Percentiles rank a stretch among this genome's conserved stretches.
Evolutionary conservation across 2,329 filamentous ascomycete species (phyloP).

Genomic region (Trichophaea hybrida): DNA sequence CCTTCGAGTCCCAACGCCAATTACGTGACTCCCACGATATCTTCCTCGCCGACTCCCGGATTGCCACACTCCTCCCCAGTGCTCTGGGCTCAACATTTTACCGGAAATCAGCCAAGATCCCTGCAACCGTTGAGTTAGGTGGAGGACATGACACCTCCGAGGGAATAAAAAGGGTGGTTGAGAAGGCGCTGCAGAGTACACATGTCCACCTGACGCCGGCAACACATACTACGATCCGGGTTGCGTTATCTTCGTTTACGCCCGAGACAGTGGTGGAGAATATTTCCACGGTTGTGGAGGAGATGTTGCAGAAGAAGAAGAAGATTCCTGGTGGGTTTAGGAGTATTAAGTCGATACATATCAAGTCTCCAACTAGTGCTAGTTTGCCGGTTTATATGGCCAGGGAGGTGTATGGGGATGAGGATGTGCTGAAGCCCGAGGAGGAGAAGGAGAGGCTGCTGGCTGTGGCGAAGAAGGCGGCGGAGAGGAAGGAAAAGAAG

Average conservation of each 20-base stretch:
- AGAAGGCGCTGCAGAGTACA: conserved; percentile 54
- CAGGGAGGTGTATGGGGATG: conserved; percentile 76
- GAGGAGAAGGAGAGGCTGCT: conserved; percentile 30
- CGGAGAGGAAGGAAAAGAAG: conserved; percentile 14
- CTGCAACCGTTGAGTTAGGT: conserved; percentile 64
- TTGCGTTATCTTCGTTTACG: conserved; percentile 62
- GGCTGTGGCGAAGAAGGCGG: conserved; percentile 17
- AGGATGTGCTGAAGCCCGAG: conserved; percentile 48
- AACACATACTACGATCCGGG: conserved; percentile 63
- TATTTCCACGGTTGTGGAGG: conserved; percentile 53
- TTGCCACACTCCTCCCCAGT: conserved; percentile 56
- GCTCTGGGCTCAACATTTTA: conserved; percentile 87
- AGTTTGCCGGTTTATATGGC: conserved; percentile 91
- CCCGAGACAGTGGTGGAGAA: conserved; percentile 69
- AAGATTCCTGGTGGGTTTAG: conserved; percentile 70
- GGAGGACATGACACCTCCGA: conserved; percentile 44
- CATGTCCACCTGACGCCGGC: conserved; percentile 66
- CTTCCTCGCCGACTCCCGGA: conserved; percentile 83
- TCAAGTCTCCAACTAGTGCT: conserved; percentile 80
- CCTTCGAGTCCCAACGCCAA: conserved; percentile 75
- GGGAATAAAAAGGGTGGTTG: conserved; percentile 63
- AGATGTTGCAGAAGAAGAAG: conserved; percentile 62
- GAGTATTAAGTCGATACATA: conserved; percentile 68
- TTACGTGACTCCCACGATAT: conserved; percentile 76
- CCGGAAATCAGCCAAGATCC: conserved; percentile 66